phyloP scores from a whole-genome alignment of 2,329 filamentous ascomycete species.

The Trichoderma asperellum region DNA sequence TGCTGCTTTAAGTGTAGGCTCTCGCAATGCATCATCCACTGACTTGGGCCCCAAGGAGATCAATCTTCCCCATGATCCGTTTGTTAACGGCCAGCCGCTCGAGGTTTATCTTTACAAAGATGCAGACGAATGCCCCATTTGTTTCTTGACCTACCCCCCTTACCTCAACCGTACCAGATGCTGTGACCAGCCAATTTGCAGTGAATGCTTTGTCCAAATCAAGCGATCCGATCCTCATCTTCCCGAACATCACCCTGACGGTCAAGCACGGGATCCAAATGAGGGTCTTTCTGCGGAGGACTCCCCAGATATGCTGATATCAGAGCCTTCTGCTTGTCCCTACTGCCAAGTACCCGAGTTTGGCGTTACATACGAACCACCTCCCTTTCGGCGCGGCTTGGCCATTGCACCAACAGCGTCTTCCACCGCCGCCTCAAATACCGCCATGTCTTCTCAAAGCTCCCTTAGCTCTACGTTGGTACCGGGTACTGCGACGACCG shows the following conservation, averaged over 20 bases:
- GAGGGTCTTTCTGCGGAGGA: slow-evolving; percentile 52
- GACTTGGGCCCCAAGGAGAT: slow-evolving; percentile 79
- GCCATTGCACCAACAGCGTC: slow-evolving; percentile 57
- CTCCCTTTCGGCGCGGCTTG: slow-evolving; percentile 84
- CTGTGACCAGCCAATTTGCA: slow-evolving; percentile 95
- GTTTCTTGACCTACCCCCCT: slow-evolving; percentile 92
- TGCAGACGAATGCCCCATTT: slow-evolving; percentile 89
- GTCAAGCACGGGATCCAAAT: slow-evolving; percentile 43
- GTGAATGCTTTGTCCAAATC: slow-evolving; percentile 98
- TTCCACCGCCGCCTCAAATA: slow-evolving; percentile 46
- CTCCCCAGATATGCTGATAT: slow-evolving; percentile 71
- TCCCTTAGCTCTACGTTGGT: slow-evolving; percentile 68
- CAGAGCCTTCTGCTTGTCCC: slow-evolving; percentile 88
- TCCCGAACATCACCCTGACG: slow-evolving; percentile 72
- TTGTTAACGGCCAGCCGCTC: slow-evolving; percentile 90
- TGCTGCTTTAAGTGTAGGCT: slow-evolving; percentile 73
- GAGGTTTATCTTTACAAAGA: slow-evolving; percentile 95
- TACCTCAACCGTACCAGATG: slow-evolving; percentile 94
- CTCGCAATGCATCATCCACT: slow-evolving; percentile 70
- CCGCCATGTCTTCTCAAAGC: slow-evolving; percentile 85
- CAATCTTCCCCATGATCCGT: slow-evolving; percentile 78
- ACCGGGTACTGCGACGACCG: slow-evolving; percentile 45
- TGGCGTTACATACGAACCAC: slow-evolving; percentile 91
- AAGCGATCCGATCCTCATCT: slow-evolving; percentile 91
- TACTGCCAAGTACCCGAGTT: slow-evolving; percentile 96